phyloP scores from a whole-genome alignment of 495 filamentous ascomycete genomes.

The Venustampulla echinocandica region DNA sequence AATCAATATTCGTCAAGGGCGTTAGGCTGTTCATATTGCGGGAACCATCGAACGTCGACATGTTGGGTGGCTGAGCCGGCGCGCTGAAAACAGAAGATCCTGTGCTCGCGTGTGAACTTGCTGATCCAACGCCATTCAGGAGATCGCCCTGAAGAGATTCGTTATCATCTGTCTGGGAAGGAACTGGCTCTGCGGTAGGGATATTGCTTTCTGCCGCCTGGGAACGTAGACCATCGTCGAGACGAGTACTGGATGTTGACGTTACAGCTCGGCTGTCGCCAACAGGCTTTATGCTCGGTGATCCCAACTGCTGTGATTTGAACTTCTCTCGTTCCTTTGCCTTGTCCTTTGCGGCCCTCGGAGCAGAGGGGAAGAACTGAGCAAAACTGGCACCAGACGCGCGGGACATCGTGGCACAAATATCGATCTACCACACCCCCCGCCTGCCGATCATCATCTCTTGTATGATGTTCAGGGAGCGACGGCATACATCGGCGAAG shows the following conservation, averaged over 20 bases:
- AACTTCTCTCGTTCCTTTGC: slow-evolving; percentile 44
- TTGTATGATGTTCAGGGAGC: slow-evolving; percentile 28
- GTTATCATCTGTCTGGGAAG: slow-evolving; percentile 43
- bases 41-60: slow-evolving; percentile 36
- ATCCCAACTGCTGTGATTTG: slow-evolving; percentile 28
- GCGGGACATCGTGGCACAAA: slow-evolving; percentile 59
- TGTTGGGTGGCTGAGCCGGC: slow-evolving; percentile 36
- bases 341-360: slow-evolving; percentile 48
- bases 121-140: slow-evolving; percentile 55
- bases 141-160: slow-evolving; percentile 52
- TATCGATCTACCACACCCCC: slow-evolving; percentile 36
- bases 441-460: slow-evolving; percentile 48
- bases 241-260: slow-evolving; percentile 6
- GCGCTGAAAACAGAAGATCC: slow-evolving; percentile 57
- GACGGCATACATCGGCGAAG: slow-evolving; percentile 35
- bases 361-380: slow-evolving; percentile 84
- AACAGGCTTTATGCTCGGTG: slow-evolving; percentile 24
- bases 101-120: slow-evolving; percentile 56
- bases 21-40: slow-evolving; percentile 48
- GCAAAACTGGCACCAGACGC: slow-evolving; percentile 71
- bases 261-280: slow-evolving; percentile 21
- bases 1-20: slow-evolving; percentile 67
- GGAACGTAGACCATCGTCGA: slow-evolving; percentile 21
- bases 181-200: slow-evolving; percentile 30
- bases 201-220: slow-evolving; percentile 24